A percentile compares a stretch with the other conserved stretches of the same genome.
Evolutionary conservation across 371 early-diverging fungal genomes (phyloP).

Genomic region (Mucor ambiguus): DNA sequence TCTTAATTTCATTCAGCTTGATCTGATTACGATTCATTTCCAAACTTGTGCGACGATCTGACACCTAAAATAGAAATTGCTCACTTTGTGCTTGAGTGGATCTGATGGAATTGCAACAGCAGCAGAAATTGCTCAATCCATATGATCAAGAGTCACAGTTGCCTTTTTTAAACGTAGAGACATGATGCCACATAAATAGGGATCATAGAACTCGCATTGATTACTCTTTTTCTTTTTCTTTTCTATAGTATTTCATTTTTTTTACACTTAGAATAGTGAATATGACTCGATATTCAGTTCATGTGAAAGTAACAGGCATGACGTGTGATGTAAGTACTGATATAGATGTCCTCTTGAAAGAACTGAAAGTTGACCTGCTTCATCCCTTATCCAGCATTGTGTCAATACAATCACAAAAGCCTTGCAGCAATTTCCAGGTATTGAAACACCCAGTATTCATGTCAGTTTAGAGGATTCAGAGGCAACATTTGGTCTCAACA

Average conservation of each 20-base stretch:
- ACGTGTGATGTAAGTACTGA: constrained; percentile 32
- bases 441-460: constrained; percentile 12
- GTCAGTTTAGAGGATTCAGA: constrained; percentile 33
- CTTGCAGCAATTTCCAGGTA: constrained; percentile 22
- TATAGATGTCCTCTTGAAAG: not conserved
- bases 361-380: no score
- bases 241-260: not conserved
- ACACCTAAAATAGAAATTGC: not conserved
- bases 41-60: no score
- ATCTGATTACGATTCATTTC: no score
- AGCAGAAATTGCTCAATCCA: constrained; percentile 23
- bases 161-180: constrained; percentile 9
- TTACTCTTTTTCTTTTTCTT: not conserved
- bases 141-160: constrained; percentile 11
- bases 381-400: constrained; percentile 54
- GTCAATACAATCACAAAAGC: constrained; percentile 64
- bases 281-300: constrained; percentile 19
- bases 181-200: not conserved
- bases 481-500: constrained; percentile 21
- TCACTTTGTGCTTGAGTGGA: constrained; percentile 4
- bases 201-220: not conserved
- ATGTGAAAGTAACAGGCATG: constrained; percentile 34
- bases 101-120: not conserved
- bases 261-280: not conserved
- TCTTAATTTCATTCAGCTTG: no score